Percentiles rank a stretch among this genome's conserved stretches.
Conservation (phyloP, 805 yeast genomes). For the Lipomyces lipofer region DNA sequence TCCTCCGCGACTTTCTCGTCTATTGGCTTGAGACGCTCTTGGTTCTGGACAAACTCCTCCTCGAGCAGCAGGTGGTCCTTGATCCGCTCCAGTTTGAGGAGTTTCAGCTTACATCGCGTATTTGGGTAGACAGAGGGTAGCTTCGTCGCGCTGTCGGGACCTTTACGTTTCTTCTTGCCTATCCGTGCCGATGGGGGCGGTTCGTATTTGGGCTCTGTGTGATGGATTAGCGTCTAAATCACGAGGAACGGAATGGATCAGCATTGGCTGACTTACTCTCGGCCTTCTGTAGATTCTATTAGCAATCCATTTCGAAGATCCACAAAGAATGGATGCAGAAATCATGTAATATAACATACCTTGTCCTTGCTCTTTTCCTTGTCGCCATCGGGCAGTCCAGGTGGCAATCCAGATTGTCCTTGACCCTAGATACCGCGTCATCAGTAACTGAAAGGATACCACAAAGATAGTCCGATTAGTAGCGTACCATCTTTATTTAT, state of each 20-base stretch:
- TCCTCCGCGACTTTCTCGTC: conserved; percentile 97
- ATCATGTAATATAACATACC: conserved; percentile 22
- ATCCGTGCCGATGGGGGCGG: conserved; percentile 96
- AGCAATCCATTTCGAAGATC: background rate
- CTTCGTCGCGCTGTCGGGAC: conserved; percentile 84
- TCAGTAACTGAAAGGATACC: too few species aligned
- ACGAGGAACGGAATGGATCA: background rate
- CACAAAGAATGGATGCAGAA: background rate
- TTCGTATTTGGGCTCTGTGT: conserved; percentile 92
- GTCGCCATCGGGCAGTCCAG: conserved; percentile 36
- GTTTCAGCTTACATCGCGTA: conserved; percentile 88
- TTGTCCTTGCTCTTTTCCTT: conserved; percentile 37
- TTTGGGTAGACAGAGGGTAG: conserved; percentile 87
- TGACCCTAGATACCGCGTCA: conserved; percentile 35
- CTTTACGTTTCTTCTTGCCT: conserved; percentile 82
- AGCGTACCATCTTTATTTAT: too few species aligned
- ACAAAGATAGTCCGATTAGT: too few species aligned
- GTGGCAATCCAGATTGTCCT: conserved; percentile 39
- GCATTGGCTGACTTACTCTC: conserved; percentile 35
- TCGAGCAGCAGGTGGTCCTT: conserved; percentile 93
- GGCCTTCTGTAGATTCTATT: conserved; percentile 29
- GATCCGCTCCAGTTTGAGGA: conserved; percentile 90
- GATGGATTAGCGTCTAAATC: background rate
- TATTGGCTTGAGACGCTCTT: conserved; percentile 91
- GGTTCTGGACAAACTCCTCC: conserved; percentile 89